Percentiles rank a stretch among this genome's conserved stretches.
These are phyloP conservation scores for Ustulina deusta DNA, from an alignment of 2,329 filamentous ascomycete genomes.

Conservation along the genomic window DNA sequence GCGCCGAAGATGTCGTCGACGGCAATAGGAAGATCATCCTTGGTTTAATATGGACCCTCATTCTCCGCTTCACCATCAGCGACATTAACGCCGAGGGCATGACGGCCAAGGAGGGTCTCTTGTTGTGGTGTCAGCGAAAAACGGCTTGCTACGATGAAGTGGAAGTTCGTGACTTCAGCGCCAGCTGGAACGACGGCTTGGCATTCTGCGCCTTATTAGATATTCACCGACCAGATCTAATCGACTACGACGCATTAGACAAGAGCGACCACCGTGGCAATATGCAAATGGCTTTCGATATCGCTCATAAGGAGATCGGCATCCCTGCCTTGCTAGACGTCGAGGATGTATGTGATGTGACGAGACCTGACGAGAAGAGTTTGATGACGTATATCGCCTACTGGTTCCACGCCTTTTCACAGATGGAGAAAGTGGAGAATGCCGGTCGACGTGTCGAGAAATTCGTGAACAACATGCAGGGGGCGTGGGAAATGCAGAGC, in stretches of 20 bases:
- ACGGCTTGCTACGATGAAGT: constrained; percentile 99
- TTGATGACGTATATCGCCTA: constrained; percentile 99
- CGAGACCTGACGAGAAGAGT: constrained; percentile 94
- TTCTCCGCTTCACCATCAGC: constrained; percentile 97
- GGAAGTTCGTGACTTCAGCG: constrained; percentile 92
- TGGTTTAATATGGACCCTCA: constrained; percentile 97
- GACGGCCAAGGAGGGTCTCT: constrained; percentile 94
- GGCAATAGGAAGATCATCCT: constrained; percentile 98
- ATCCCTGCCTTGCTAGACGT: constrained; percentile 96
- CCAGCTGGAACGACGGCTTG: constrained; percentile 96
- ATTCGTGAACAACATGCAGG: constrained; percentile 98
- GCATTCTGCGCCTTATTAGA: constrained; percentile 97
- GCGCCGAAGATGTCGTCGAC: constrained; percentile 97
- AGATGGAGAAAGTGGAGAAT: constrained; percentile 99
- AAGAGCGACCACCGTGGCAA: constrained; percentile 95
- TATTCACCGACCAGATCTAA: constrained; percentile 95
- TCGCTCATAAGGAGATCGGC: constrained; percentile 94
- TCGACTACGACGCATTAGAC: constrained; percentile 95
- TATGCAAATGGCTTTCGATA: constrained; percentile 98
- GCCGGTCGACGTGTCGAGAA: constrained; percentile 96
- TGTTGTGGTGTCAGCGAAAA: constrained; percentile 98
- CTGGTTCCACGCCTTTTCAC: constrained; percentile 99
- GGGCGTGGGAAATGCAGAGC: constrained; percentile 99
- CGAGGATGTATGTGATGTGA: constrained; percentile 96
- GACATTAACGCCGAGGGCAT: constrained; percentile 98